Evolutionary conservation across 768 basidiomycete species (phyloP).

Genomic region (Melanogaster broomeanus): DNA sequence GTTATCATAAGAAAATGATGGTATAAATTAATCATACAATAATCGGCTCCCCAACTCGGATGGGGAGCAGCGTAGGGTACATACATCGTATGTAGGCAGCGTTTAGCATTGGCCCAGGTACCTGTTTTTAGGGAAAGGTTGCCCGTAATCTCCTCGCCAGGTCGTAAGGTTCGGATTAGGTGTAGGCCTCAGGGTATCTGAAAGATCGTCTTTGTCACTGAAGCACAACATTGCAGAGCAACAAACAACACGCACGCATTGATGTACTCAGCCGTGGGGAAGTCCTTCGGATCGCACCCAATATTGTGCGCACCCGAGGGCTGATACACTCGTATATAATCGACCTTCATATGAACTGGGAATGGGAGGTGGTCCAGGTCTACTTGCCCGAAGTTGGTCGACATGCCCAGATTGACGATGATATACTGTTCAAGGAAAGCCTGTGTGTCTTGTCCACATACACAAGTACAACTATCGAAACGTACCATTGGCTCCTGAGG

Average conservation of each 20-base stretch:
- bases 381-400: slow-evolving; percentile 57
- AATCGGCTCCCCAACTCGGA: neutral
- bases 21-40: slow-evolving; percentile 2
- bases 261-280: slow-evolving; percentile 77
- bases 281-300: slow-evolving; percentile 68
- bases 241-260: slow-evolving; percentile 42
- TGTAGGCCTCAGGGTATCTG: slow-evolving; percentile 70
- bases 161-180: slow-evolving; percentile 53
- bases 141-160: slow-evolving; percentile 45
- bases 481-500: slow-evolving; percentile 86
- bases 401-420: slow-evolving; percentile 61
- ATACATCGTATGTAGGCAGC: neutral
- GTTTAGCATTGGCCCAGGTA: slow-evolving; percentile 44
- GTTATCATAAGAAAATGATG: neutral
- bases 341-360: slow-evolving; percentile 49
- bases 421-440: slow-evolving; percentile 42
- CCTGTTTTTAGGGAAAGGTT: slow-evolving; percentile 52
- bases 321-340: slow-evolving; percentile 76
- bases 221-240: neutral
- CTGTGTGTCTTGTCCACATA: neutral
- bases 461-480: neutral
- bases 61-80: neutral
- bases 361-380: slow-evolving; percentile 55
- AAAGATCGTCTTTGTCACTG: slow-evolving; percentile 1
- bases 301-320: slow-evolving; percentile 59